Evolutionary conservation across 2,329 filamentous ascomycete genomes (phyloP).

Genomic region (Leptographium galeiforme): DNA sequence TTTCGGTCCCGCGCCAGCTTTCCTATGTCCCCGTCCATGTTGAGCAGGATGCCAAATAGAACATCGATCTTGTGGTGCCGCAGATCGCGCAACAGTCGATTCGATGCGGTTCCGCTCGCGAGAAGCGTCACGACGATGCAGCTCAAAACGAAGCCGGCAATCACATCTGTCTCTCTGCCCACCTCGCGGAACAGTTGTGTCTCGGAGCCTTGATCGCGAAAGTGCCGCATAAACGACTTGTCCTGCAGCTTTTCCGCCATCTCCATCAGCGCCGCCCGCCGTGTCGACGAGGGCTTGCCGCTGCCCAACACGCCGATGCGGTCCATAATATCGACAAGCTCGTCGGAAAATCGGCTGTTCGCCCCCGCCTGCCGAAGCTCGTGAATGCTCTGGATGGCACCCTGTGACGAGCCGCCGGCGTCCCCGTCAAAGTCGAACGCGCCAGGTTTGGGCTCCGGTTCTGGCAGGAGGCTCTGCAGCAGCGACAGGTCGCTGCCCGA

Average conservation of each 20-base stretch:
- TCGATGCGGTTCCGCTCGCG: constrained; percentile 39
- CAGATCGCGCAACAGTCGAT: constrained; percentile 42
- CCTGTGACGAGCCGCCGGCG: constrained; percentile 27
- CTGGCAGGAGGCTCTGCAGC: constrained; percentile 14
- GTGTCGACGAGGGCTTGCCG: constrained; percentile 31
- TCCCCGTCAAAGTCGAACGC: constrained; percentile 28
- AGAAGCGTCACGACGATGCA: constrained; percentile 51
- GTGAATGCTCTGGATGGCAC: constrained; percentile 48
- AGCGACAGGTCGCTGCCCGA: constrained; percentile 13
- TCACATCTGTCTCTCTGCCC: constrained; percentile 42
- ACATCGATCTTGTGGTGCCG: constrained; percentile 37
- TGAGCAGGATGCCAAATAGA: constrained; percentile 44
- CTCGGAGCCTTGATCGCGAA: constrained; percentile 62
- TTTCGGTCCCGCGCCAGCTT: constrained; percentile 49
- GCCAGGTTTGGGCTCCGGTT: constrained; percentile 11
- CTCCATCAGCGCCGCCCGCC: constrained; percentile 46
- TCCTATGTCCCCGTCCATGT: constrained; percentile 39
- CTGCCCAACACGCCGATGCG: constrained; percentile 39
- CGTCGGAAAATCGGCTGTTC: constrained; percentile 52
- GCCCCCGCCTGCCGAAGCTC: constrained; percentile 53
- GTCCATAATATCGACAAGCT: constrained; percentile 50
- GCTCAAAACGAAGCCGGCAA: constrained; percentile 51
- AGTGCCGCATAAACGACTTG: constrained; percentile 52
- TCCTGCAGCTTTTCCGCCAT: constrained; percentile 45
- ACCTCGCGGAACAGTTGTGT: constrained; percentile 52